A percentile compares a stretch with the other conserved stretches of the same genome.
These are phyloP conservation scores for Clarireedia paspali DNA, from an alignment of 2,329 filamentous ascomycete genomes.

Conservation along the genomic window DNA sequence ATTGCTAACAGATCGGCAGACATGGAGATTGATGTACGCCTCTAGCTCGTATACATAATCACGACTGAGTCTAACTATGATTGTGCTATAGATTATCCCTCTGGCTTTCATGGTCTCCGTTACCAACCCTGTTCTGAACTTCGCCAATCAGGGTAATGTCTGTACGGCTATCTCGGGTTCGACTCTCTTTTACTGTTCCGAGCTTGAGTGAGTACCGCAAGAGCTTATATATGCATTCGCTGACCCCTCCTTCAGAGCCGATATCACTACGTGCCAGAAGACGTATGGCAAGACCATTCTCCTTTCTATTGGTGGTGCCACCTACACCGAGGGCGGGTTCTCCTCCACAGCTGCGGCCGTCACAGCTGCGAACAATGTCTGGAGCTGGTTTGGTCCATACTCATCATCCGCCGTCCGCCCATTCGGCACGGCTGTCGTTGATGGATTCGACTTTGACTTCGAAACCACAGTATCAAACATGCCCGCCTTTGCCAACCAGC, in stretches of 20 bases:
- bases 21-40: constrained; percentile 38
- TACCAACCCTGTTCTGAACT: constrained; percentile 48
- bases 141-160: constrained; percentile 54
- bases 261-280: constrained; percentile 53
- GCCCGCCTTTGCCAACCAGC: constrained; percentile 48
- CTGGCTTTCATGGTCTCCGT: constrained; percentile 56
- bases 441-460: constrained; percentile 74
- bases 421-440: constrained; percentile 57
- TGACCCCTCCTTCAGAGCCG: constrained; percentile 25
- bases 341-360: constrained; percentile 42
- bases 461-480: constrained; percentile 53
- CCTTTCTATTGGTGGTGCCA: constrained; percentile 63
- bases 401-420: constrained; percentile 47
- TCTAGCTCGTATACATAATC: neutral
- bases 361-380: constrained; percentile 53
- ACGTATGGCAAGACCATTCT: constrained; percentile 60
- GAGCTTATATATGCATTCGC: neutral
- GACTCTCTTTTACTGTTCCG: constrained; percentile 50
- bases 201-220: constrained; percentile 50
- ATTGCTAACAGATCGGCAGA: constrained; percentile 28
- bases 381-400: constrained; percentile 62
- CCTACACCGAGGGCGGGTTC: constrained; percentile 64
- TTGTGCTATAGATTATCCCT: constrained; percentile 45
- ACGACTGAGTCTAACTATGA: constrained; percentile 10
- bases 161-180: constrained; percentile 54